Evolutionary conservation across 257 asterid species (phyloP), one percentile per base, ranked within the genome.

Genomic region (Cinchona pubescens): DNA sequence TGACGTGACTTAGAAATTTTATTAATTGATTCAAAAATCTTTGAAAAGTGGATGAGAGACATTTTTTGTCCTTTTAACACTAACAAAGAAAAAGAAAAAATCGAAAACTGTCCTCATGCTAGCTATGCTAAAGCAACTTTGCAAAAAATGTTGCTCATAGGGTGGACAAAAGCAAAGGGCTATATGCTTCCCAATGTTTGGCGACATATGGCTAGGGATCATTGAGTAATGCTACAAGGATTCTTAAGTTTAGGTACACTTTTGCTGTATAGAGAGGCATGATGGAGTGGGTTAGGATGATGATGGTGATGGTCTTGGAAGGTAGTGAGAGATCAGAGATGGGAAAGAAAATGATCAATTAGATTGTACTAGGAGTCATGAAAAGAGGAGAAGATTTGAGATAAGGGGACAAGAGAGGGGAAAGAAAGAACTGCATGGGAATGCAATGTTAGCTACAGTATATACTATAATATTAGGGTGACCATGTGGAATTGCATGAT

Each of bases 401-500:
- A 79, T 72, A 72, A 77, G 86, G 86, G 58, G 80, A 78, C 86
- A 79, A 60, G 69, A 61, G 58, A 43, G 56, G 8, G 61, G 45
- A 46, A 32, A 65, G 43, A 34, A 12, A 42, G 67, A 78, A 51
- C 42, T 66, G 30, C n/a, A 65, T 34, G 38, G 84, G 80, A 75
- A 75, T 73, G 45, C 51, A 71, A 69, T 68, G 61, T 60, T 73
- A 77, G 85, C 67, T 75, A 11, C 58, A 23, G n/a, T n/a, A n/a
- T n/a, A n/a, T 55, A 64, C 19, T 58, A 56, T 67, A 67, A 71
- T 61, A 76, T 69, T 79, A 79, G 75, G 42, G 72, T 34, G 73
- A 82, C 83, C 90, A 88, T 82, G 92, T 88, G 92, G 84, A 80
- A 67, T 65, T n/a, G 75, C 80, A 87, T 82, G 81, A 86, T 88